Conservation (phyloP, 1,284 basidiomycete species). For the Laetiporus sulphureus region DNA sequence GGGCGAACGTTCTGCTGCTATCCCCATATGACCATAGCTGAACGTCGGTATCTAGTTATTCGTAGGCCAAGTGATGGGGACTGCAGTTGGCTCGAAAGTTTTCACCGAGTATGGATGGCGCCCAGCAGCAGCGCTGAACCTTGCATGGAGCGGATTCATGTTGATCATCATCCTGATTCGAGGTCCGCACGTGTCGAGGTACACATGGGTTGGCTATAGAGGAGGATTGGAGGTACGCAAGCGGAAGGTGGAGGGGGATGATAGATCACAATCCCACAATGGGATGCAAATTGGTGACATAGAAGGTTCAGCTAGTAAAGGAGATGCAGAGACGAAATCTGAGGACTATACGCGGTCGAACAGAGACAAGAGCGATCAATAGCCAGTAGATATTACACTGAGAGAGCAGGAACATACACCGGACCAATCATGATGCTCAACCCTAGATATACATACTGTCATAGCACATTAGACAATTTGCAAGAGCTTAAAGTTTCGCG, state of each 20-base stretch:
- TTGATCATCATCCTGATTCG: conserved; percentile 34
- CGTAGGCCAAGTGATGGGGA: conserved; percentile 45
- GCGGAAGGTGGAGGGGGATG: conserved; percentile 7
- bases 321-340: too few relatives aligned
- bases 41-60: conserved; percentile 24
- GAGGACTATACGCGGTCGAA: too few relatives aligned
- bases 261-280: too few relatives aligned
- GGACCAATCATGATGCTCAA: too few relatives aligned
- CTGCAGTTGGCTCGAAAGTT: conserved; percentile 43
- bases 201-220: conserved; percentile 34
- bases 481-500: conserved; percentile 12
- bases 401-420: too few relatives aligned
- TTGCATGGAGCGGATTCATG: conserved; percentile 39
- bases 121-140: conserved; percentile 37
- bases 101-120: conserved; percentile 48
- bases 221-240: conserved; percentile 26
- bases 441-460: too few relatives aligned
- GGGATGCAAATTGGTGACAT: too few relatives aligned
- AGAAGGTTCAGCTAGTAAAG: too few relatives aligned
- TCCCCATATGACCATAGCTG: background rate
- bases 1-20: conserved; percentile 14
- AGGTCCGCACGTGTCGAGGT: conserved; percentile 34
- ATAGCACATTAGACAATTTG: too few relatives aligned
- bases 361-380: too few relatives aligned
- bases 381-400: too few relatives aligned